Base-by-base conservation (phyloP, 1,284 basidiomycete species). In the Ceratobasidium sp. region DNA sequence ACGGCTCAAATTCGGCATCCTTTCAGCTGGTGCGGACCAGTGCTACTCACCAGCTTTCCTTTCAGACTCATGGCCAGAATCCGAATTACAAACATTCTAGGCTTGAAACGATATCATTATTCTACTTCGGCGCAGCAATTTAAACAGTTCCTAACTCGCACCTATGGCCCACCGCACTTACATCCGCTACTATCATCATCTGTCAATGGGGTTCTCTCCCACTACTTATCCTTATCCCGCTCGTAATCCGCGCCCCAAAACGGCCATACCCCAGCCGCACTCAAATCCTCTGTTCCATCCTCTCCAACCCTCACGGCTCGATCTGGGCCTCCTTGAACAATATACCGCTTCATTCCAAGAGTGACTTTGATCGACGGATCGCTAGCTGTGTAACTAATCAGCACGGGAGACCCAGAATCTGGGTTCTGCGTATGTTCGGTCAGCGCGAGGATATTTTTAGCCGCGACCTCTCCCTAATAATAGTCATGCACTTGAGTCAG, bases 351-450 rank as follows among this genome's bases (percentile, higher is more conserved):
- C 26, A 92, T 82, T 1, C 93, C 93, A 39, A 94, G 87, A 0
- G 92, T 90, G 20, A 94, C 87, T 84, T 93, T 93, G 86, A 94
- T 93, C 61, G 87, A 89, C 1, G 91, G 91, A n/a, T 86, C 82
- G 6, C 88, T 87, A 15, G 89, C 89, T 9, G 82, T 86, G 83
- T 94, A 94, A 12, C 84, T 83, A 79, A 91, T 90, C 42, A 95
- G 82, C 63, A 9, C 12, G 9, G 46, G 67, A 15, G 20, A 23
- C 46, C 18, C 46, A 49, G 46, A 49, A 18, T 49, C 46, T 10
- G 33, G 33, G 61, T 23, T 56, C 9, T n/a, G 26, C 75, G 60
- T 72, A 33, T 26, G 33, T 39, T 82, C 75, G 26, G 87, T 81
- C 42, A 86, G 79, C 20, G 81, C 77, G 44, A 86, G 66, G 61